Evolutionary conservation across 495 filamentous ascomycete genomes (phyloP).

Genomic region (Lasiosphaeria ovina): DNA sequence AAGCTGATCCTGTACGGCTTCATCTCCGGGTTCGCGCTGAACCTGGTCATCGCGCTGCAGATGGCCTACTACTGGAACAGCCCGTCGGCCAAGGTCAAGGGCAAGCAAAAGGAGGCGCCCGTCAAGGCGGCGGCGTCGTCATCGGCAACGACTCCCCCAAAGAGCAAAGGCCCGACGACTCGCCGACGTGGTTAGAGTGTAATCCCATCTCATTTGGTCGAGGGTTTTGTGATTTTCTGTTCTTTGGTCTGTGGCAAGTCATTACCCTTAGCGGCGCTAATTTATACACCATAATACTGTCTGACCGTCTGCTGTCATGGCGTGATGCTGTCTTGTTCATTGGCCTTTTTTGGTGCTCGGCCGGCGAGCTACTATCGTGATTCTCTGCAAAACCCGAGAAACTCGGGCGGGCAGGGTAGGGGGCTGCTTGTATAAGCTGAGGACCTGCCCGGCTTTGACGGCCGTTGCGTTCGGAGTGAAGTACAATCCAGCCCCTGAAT

Average conservation of each 20-base stretch:
- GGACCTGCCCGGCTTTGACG: too few species aligned
- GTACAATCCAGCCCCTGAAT: too few species aligned
- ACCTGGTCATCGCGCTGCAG: slow-evolving; percentile 80
- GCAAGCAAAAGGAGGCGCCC: slow-evolving; percentile 45
- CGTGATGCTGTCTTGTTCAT: too few species aligned
- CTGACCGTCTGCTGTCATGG: too few species aligned
- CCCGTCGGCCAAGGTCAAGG: slow-evolving; percentile 53
- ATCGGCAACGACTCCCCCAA: slow-evolving; percentile 24
- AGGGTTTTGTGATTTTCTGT: background rate
- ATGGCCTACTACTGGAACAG: slow-evolving; percentile 98
- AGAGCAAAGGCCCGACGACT: slow-evolving; percentile 52
- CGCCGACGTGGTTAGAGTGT: slow-evolving; percentile 47
- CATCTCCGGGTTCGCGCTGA: slow-evolving; percentile 82
- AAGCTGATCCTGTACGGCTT: slow-evolving; percentile 92
- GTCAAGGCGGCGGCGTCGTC: slow-evolving; percentile 14
- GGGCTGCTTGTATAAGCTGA: too few species aligned
- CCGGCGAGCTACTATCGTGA: too few species aligned
- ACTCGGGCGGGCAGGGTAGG: too few species aligned
- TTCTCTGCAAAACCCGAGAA: too few species aligned
- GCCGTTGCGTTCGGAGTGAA: too few species aligned
- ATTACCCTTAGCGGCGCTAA: too few species aligned
- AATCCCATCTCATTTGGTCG: background rate
- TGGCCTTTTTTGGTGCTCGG: too few species aligned
- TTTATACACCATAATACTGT: too few species aligned
- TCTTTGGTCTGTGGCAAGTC: slow-evolving; percentile 9